Percentiles rank a stretch among this genome's conserved stretches.
Conservation (phyloP, 2,329 filamentous ascomycete genomes). For the Apiospora saccharicola region DNA sequence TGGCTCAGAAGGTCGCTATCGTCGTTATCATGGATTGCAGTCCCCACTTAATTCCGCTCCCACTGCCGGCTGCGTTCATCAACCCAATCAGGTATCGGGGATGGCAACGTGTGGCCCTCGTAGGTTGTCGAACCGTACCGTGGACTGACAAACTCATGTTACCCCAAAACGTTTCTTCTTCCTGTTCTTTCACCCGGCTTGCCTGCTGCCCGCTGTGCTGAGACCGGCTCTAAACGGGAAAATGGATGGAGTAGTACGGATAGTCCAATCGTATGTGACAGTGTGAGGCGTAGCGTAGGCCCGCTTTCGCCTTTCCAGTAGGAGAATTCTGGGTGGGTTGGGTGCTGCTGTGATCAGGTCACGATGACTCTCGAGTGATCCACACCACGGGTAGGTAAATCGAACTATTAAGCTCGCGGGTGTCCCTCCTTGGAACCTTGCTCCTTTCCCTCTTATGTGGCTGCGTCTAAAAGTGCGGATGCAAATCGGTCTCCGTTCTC, state of each 20-base stretch:
- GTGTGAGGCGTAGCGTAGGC: slow-evolving; percentile 4
- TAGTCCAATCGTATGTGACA: not conserved
- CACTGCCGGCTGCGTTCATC: not conserved
- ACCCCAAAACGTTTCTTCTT: not conserved
- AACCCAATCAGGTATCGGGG: not conserved
- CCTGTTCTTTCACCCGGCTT: not conserved
- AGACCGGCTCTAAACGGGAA: not conserved
- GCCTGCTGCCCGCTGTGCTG: not conserved
- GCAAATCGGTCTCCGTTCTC: not conserved
- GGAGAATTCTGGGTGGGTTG: not conserved
- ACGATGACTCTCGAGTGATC: slow-evolving; percentile 14
- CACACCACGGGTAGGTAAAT: not conserved
- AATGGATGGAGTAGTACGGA: not conserved
- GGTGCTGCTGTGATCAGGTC: not conserved
- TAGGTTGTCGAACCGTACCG: not conserved
- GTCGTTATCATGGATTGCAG: not conserved
- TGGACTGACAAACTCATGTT: slow-evolving; percentile 7
- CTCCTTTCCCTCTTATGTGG: not conserved
- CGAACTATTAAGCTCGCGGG: slow-evolving; percentile 10
- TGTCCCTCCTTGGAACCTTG: not conserved
- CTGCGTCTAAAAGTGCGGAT: not conserved
- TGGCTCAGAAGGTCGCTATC: not conserved
- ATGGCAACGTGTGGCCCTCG: not conserved
- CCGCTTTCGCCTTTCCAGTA: slow-evolving; percentile 13
- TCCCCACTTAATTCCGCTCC: slow-evolving; percentile 9